Percentiles rank a stretch among this genome's conserved stretches.
Conservation (phyloP, 2,329 filamentous ascomycete genomes). For the Colletotrichum sp. region DNA sequence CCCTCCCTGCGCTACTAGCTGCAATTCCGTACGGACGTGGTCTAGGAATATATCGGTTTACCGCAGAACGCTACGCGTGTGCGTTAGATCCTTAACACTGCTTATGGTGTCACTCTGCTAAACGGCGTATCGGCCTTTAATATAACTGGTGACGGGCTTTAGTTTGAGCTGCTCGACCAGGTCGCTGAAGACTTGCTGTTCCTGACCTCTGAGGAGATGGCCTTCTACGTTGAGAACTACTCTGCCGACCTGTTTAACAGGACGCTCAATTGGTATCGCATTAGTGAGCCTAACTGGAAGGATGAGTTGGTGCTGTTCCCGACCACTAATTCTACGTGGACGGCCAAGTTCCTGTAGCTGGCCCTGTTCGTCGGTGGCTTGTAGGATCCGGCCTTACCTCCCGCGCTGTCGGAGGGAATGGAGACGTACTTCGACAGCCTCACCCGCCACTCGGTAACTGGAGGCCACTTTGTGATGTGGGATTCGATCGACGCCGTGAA, state of each 20-base stretch:
- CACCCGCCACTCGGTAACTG: neutral
- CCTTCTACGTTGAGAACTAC: conserved; percentile 79
- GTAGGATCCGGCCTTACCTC: too few relatives aligned
- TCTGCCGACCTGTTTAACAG: conserved; percentile 74
- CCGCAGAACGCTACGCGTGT: conserved; percentile 59
- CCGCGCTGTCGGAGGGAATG: too few relatives aligned
- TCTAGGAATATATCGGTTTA: conserved; percentile 32
- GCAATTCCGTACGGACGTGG: conserved; percentile 68
- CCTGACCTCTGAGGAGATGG: conserved; percentile 71
- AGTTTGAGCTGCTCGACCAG: conserved; percentile 59
- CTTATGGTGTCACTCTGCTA: conserved; percentile 68
- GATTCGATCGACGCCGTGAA: neutral
- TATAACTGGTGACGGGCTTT: conserved; percentile 57
- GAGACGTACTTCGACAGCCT: neutral
- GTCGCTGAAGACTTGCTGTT: conserved; percentile 59
- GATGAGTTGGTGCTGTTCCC: conserved; percentile 60
- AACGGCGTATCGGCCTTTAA: conserved; percentile 60
- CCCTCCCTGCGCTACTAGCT: conserved; percentile 80
- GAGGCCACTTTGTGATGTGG: neutral
- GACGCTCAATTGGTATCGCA: conserved; percentile 89
- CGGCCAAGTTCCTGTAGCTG: too few relatives aligned
- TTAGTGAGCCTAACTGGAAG: conserved; percentile 59
- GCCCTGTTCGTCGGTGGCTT: too few relatives aligned
- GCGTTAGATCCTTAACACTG: conserved; percentile 65
- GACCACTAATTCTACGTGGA: too few relatives aligned